Conservation (phyloP, 495 filamentous ascomycete genomes). For the Penicillium ochrochloron region DNA sequence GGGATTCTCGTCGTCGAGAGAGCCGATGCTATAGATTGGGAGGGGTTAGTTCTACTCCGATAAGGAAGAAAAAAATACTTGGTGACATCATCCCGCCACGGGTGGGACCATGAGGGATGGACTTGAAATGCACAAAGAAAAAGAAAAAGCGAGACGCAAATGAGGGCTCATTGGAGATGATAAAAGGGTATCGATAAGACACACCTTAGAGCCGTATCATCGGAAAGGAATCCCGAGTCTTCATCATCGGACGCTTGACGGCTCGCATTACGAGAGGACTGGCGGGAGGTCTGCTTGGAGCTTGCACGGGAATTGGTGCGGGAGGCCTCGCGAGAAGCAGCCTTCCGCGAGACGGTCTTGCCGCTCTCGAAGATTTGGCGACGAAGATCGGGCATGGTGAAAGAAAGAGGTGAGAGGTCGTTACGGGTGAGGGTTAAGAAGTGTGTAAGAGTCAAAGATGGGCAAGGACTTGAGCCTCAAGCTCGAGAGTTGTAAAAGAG, state of each 20-base stretch:
- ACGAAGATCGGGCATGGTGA: constrained; percentile 62
- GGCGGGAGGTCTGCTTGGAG: constrained; percentile 67
- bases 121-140: constrained; percentile 27
- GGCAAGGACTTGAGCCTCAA: not conserved
- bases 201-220: constrained; percentile 72
- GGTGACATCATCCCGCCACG: constrained; percentile 49
- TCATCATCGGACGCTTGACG: constrained; percentile 79
- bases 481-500: constrained; percentile 3
- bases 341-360: constrained; percentile 93
- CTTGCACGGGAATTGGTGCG: constrained; percentile 63
- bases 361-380: constrained; percentile 80
- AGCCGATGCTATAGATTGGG: constrained; percentile 36
- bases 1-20: constrained; percentile 65
- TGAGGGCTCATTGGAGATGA: constrained; percentile 18
- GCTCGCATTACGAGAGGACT: constrained; percentile 59
- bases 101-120: constrained; percentile 28
- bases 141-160: constrained; percentile 8
- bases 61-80: constrained; percentile 11
- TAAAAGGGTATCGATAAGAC: constrained; percentile 20
- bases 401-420: constrained; percentile 16
- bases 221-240: constrained; percentile 64
- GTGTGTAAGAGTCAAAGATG: not conserved
- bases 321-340: constrained; percentile 72
- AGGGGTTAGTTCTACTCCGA: constrained; percentile 19
- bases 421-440: constrained; percentile 13